A percentile compares a stretch with the other conserved stretches of the same genome.
Evolutionary conservation across 208 protist genomes (phyloP).

Genomic region (Trypanosoma platydactyli): DNA sequence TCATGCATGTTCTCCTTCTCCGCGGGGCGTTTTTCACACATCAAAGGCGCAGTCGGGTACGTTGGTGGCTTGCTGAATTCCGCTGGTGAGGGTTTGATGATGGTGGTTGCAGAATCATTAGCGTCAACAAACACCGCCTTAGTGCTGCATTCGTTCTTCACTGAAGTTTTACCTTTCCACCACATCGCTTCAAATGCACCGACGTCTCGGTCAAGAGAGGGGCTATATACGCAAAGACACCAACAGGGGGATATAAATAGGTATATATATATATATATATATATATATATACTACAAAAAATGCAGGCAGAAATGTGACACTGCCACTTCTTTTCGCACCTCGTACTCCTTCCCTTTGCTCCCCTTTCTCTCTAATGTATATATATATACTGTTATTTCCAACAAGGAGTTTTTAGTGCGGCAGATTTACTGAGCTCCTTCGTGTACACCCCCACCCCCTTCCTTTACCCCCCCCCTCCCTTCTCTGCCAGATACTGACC

Average conservation of each 20-base stretch:
- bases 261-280: background rate
- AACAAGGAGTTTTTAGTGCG: too few relatives aligned
- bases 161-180: background rate
- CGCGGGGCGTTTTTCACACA: background rate
- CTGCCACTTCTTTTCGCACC: too few relatives aligned
- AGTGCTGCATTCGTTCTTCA: background rate
- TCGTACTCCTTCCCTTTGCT: too few relatives aligned
- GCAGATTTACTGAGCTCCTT: background rate
- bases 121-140: background rate
- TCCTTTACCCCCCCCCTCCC: background rate
- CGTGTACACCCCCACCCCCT: background rate
- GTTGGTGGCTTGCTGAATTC: constrained; percentile 4
- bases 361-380: too few relatives aligned
- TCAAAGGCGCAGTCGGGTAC: background rate
- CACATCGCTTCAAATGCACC: background rate
- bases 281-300: background rate
- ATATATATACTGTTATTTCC: too few relatives aligned
- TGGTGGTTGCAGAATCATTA: too few relatives aligned
- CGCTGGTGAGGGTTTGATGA: background rate
- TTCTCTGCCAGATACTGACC: background rate
- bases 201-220: background rate
- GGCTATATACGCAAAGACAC: background rate
- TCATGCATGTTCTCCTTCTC: constrained; percentile 21
- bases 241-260: background rate
- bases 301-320: background rate